These are phyloP conservation scores for Polyporus tsugae DNA, from an alignment of 1,284 basidiomycete genomes.

Conservation along the genomic window DNA sequence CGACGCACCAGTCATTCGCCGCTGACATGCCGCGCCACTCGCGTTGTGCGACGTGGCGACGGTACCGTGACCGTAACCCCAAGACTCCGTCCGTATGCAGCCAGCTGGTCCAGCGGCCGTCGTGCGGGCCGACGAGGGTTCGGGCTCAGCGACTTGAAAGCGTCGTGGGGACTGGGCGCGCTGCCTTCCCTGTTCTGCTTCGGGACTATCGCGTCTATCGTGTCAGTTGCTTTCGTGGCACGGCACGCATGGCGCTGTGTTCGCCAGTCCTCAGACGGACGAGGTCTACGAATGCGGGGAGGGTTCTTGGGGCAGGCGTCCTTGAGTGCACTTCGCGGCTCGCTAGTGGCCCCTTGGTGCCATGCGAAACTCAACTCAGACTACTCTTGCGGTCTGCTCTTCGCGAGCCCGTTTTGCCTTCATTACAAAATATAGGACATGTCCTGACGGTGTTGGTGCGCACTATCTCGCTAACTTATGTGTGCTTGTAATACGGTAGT, in stretches of 20 bases:
- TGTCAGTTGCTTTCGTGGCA: neutral
- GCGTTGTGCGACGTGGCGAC: neutral
- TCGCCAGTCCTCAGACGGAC: neutral
- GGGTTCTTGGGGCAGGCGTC: neutral
- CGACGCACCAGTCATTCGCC: conserved; percentile 25
- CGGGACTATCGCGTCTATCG: conserved; percentile 16
- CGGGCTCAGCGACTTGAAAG: conserved; percentile 11
- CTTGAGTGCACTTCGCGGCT: conserved; percentile 27
- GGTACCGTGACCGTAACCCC: neutral
- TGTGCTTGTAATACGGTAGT: too few relatives aligned
- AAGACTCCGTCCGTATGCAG: neutral
- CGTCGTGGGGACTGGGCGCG: conserved; percentile 24
- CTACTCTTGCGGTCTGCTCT: conserved; percentile 21
- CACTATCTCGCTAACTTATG: too few relatives aligned
- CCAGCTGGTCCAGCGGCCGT: neutral
- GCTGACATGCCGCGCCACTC: neutral
- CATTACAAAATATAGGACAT: neutral
- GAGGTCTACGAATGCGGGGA: neutral
- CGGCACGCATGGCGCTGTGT: neutral
- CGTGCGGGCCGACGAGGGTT: neutral
- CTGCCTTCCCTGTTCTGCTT: neutral
- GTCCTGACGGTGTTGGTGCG: too few relatives aligned
- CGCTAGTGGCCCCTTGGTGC: conserved; percentile 12
- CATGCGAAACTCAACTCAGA: conserved; percentile 25
- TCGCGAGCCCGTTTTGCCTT: conserved; percentile 3